Base-by-base conservation (phyloP, 2,329 filamentous ascomycete species). In the Pseudohalonectria lignicola region DNA sequence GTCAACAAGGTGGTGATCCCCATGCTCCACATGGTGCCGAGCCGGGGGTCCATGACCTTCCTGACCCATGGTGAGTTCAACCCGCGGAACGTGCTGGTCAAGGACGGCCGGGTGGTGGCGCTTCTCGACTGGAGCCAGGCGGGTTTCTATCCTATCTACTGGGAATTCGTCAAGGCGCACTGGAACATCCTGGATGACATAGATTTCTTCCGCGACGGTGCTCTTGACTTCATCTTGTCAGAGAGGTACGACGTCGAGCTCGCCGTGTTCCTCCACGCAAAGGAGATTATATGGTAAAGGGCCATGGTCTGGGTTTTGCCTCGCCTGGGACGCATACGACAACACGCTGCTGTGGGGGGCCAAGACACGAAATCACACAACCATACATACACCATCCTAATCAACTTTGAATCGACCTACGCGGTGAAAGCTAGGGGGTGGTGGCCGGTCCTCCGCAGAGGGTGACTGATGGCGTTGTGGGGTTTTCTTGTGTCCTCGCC, bases 61-160 rank as follows among this genome's bases (percentile, higher is more conserved):
- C 31, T 44, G 17, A 41, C 41, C 15, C 43, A 44, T 18, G 43
- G 40, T 16, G 37, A 42, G n/a, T 34, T 42, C 16, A 41, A 34
- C 18, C 32, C 39, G 3, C 33, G 31, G 3, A 42, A 42, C 38
- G 31, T 44, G 5, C 34, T 44, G 9, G 38, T 44, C 19, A 32
- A 25, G 13, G 35, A 33, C n/a, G 38, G 40, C 10, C 34, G 31
- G 36, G 33, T 44, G 11, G 29, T 39, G 3, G 40, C 31, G 6
- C 29, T 44, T 12, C 36, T 44, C 6, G 43, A 39, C 11, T 42
- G 43, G 43, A 35, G 38, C 38, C 36, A 41, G 34, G 15, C 35
- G 16, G 38, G 43, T 5, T 42, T 41, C 36, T 44, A 44, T 23
- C 40, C 43, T 15, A 13, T 20, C 13, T 44, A 38, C 37, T 44